Evolutionary conservation across 169 alveolate species (phyloP), one percentile per base, ranked within the genome.

Genomic region (Plasmodium vivax): DNA sequence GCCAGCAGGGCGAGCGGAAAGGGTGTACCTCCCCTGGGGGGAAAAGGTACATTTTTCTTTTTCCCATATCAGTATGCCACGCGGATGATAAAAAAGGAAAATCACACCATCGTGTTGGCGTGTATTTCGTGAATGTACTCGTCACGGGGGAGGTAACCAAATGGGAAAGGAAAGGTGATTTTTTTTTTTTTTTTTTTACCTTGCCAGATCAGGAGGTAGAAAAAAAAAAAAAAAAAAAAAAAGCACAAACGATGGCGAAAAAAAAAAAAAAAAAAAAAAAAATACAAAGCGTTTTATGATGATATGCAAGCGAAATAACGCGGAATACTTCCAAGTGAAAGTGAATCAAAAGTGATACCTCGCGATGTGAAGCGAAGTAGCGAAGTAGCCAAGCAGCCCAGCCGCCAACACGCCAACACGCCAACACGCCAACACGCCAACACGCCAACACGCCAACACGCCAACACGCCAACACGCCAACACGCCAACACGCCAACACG

Each of bases 191-290:
- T 45, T 45, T 45, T 45, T 45, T 45, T n/a, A 83, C 34, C 98
- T 77, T n/a, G n/a, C 98, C 96, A 82, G 93, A 96, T 75, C 79
- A 96, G 34, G 34, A n/a, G n/a, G n/a, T 9, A 62, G 19, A 16
- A 16, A 16, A 54, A 54, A 54, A 54, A 54, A 54, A 54, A 58
- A 58, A 16, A 58, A 58, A 58, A 58, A 16, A 45, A 45, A 45
- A 62, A 2, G 6, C 27, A 62, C 27, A 62, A 27, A 56, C 3
- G 34, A 62, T 19, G 34, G 19, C 27, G 34, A 56, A 7, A 7
- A 62, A 62, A 62, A 62, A 62, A 62, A 62, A 62, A 62, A 58
- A 62, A 62, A 19, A 62, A 62, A 19, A 62, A 19, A n/a, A 23
- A 23, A 0, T 12, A 19, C 27, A 62, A 16, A 62, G 75, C 27